Conservation (phyloP, 352 stramenopile genomes). For the Globisporangium barbulae region DNA sequence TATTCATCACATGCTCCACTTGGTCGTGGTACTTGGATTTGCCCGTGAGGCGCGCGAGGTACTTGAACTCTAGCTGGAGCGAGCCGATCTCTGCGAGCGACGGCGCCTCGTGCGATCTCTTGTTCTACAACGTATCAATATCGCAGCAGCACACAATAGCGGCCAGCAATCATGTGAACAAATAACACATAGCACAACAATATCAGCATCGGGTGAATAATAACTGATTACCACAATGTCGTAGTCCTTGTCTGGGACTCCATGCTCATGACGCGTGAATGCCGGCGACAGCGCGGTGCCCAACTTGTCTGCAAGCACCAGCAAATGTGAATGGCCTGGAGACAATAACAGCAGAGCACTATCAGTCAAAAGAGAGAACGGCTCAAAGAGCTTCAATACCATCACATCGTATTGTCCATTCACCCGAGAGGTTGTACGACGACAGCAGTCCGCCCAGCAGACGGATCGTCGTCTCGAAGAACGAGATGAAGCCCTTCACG, state of each 20-base stretch:
- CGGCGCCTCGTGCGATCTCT: slow-evolving; percentile 31
- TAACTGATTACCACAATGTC: slow-evolving; percentile 55
- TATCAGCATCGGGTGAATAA: background rate
- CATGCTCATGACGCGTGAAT: slow-evolving; percentile 47
- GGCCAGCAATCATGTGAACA: background rate
- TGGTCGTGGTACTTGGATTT: slow-evolving; percentile 60
- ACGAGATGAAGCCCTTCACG: slow-evolving; percentile 52
- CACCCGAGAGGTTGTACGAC: slow-evolving; percentile 61
- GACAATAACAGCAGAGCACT: background rate
- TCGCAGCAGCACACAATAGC: no score
- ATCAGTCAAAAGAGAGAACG: background rate
- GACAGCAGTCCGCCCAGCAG: slow-evolving; percentile 70
- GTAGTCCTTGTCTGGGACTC: slow-evolving; percentile 62
- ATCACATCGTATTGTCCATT: background rate
- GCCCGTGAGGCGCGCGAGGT: slow-evolving; percentile 55
- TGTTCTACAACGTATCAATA: slow-evolving; percentile 21
- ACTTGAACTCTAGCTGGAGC: slow-evolving; percentile 84
- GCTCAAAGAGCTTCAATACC: background rate
- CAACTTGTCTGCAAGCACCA: slow-evolving; percentile 59
- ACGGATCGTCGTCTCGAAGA: slow-evolving; percentile 84
- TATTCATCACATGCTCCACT: slow-evolving; percentile 67
- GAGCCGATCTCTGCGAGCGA: slow-evolving; percentile 67
- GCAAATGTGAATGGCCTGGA: slow-evolving; percentile 48
- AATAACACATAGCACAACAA: background rate
- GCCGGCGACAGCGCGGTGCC: slow-evolving; percentile 57